A percentile compares a stretch with the other conserved stretches of the same genome.
Conservation (phyloP, 257 asterid genomes). For the Euphrasia confusa region DNA sequence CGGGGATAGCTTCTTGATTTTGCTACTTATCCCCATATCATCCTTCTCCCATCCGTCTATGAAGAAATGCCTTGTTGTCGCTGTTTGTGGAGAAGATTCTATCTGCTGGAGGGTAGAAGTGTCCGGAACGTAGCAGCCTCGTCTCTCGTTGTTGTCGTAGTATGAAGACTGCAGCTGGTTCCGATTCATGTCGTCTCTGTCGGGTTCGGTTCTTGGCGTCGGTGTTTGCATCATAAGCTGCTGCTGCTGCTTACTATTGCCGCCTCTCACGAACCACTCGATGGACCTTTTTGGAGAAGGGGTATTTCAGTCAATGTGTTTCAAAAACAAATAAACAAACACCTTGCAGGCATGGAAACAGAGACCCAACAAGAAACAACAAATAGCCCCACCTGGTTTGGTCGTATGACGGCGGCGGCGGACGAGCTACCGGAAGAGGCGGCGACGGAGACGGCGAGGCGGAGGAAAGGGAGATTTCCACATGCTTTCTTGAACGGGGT, state of each 20-base stretch:
- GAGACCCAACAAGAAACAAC: slow-evolving; percentile 28
- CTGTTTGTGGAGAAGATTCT: slow-evolving; percentile 21
- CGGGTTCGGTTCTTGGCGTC: not conserved
- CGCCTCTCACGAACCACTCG: slow-evolving; percentile 53
- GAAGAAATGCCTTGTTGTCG: slow-evolving; percentile 39
- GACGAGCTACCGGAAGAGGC: not conserved
- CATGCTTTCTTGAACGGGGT: slow-evolving; percentile 64
- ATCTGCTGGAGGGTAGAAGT: not conserved
- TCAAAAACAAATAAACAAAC: slow-evolving; percentile 7
- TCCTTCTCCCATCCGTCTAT: slow-evolving; percentile 44
- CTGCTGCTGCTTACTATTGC: slow-evolving; percentile 24
- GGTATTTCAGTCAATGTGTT: not conserved
- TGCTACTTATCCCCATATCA: not conserved
- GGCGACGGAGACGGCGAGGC: not conserved
- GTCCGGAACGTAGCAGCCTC: slow-evolving; percentile 20
- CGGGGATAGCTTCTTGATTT: slow-evolving; percentile 29
- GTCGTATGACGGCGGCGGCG: slow-evolving; percentile 31
- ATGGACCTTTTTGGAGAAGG: slow-evolving; percentile 25
- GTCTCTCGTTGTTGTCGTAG: slow-evolving; percentile 12
- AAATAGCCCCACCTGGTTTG: slow-evolving; percentile 40
- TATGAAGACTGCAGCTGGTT: slow-evolving; percentile 4
- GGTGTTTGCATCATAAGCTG: slow-evolving; percentile 17
- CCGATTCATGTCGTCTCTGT: slow-evolving; percentile 16
- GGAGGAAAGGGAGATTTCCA: slow-evolving; percentile 35
- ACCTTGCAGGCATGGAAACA: slow-evolving; percentile 8